Percentiles rank a stretch among this genome's conserved stretches.
These are phyloP conservation scores for Cornus kousa DNA, from an alignment of 148 eudicot genomes.

Conservation along the genomic window DNA sequence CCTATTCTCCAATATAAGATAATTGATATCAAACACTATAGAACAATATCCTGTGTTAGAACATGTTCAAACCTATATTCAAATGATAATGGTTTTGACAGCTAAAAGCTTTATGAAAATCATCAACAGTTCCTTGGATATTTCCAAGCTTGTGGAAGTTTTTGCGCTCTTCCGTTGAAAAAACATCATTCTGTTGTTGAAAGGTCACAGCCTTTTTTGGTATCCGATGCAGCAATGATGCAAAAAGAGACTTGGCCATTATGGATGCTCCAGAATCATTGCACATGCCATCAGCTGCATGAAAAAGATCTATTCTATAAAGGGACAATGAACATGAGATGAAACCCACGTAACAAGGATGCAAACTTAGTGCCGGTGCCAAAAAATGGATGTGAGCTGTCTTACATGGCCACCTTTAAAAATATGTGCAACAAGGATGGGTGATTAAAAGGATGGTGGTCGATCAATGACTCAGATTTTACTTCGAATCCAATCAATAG, in stretches of 20 bases:
- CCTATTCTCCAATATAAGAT: background rate
- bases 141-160: slow-evolving; percentile 39
- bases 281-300: slow-evolving; percentile 82
- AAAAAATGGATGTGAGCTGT: slow-evolving; percentile 13
- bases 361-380: background rate
- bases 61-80: slow-evolving; percentile 64
- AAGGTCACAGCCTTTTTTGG: slow-evolving; percentile 40
- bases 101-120: slow-evolving; percentile 42
- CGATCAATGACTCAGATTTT: background rate
- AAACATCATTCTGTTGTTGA: slow-evolving; percentile 43
- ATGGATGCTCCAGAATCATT: slow-evolving; percentile 77
- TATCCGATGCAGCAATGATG: slow-evolving; percentile 47
- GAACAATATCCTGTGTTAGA: slow-evolving; percentile 15
- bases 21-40: background rate
- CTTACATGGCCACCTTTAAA: slow-evolving; percentile 1
- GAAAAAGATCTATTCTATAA: slow-evolving; percentile 76
- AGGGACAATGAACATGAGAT: slow-evolving; percentile 18
- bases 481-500: background rate
- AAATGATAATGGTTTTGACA: slow-evolving; percentile 40
- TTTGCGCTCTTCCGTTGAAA: slow-evolving; percentile 39
- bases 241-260: slow-evolving; percentile 93
- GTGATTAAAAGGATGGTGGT: background rate
- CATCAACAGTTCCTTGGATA: slow-evolving; percentile 37
- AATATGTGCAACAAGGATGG: background rate
- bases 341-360: slow-evolving; percentile 16